Conservation (phyloP, 2,329 filamentous ascomycete species). For the Colletotrichum cordylinicola region DNA sequence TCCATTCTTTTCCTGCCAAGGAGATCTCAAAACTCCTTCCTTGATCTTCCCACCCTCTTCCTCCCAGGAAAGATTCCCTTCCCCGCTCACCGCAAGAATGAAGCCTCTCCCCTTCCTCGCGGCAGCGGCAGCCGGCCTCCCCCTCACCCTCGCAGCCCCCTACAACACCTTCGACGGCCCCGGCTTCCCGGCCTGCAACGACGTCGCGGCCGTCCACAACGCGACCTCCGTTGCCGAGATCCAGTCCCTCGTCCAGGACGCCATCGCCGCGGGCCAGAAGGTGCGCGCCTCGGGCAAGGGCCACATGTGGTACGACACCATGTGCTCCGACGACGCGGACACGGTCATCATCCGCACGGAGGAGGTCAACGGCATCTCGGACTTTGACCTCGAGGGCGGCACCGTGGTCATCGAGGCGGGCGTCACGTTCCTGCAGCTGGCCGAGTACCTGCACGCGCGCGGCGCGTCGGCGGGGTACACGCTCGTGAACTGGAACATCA, state of each 20-base stretch:
- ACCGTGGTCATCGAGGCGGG: conserved; percentile 55
- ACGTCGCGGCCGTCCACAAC: conserved; percentile 50
- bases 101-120: background rate
- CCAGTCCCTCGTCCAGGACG: conserved; percentile 44
- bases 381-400: conserved; percentile 47
- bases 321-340: conserved; percentile 52
- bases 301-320: conserved; percentile 60
- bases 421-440: conserved; percentile 57
- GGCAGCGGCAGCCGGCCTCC: conserved; percentile 22
- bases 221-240: conserved; percentile 51
- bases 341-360: conserved; percentile 55
- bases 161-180: conserved; percentile 58
- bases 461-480: conserved; percentile 54
- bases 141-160: conserved; percentile 28
- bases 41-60: background rate
- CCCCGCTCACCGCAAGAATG: background rate
- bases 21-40: background rate
- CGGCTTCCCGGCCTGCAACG: conserved; percentile 51
- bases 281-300: conserved; percentile 55
- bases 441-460: conserved; percentile 52
- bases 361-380: conserved; percentile 47
- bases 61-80: background rate
- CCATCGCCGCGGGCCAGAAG: conserved; percentile 41
- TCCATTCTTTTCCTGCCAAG: background rate
- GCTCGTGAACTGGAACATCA: conserved; percentile 61